These are phyloP conservation scores for Fusarium subtropicale DNA, from an alignment of 2,329 filamentous ascomycete species.

Conservation along the genomic window DNA sequence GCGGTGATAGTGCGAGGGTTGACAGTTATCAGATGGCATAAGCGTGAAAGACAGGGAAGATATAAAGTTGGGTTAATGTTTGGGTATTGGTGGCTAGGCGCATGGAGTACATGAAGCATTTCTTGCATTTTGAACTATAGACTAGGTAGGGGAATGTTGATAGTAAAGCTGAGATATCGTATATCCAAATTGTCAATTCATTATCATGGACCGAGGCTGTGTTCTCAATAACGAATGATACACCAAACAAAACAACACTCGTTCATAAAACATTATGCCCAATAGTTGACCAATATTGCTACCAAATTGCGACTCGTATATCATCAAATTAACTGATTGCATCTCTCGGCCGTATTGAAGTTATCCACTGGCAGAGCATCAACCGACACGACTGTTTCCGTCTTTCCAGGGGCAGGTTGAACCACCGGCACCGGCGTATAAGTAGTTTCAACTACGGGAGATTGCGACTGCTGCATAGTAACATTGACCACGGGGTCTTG, in stretches of 20 bases:
- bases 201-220: rapidly evolving
- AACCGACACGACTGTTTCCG: not conserved
- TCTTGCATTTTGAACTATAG: not conserved
- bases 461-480: not conserved
- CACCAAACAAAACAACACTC: not conserved
- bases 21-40: not conserved
- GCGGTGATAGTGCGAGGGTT: not conserved
- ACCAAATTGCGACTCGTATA: rapidly evolving
- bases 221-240: not conserved
- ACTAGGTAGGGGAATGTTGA: too few relatives aligned
- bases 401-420: not conserved
- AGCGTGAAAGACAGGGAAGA: not conserved
- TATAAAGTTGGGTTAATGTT: not conserved
- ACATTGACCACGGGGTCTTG: conserved; percentile 5
- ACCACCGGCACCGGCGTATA: not conserved
- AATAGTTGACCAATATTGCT: too few relatives aligned
- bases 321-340: conserved; percentile 1
- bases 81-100: not conserved
- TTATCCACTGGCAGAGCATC: not conserved
- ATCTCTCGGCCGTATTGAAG: not conserved
- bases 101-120: not conserved
- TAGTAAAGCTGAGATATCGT: not conserved
- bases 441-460: not conserved
- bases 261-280: not conserved
- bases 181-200: not conserved